Conservation (phyloP, 2,329 filamentous ascomycete species). For the Huntiella abstrusa region DNA sequence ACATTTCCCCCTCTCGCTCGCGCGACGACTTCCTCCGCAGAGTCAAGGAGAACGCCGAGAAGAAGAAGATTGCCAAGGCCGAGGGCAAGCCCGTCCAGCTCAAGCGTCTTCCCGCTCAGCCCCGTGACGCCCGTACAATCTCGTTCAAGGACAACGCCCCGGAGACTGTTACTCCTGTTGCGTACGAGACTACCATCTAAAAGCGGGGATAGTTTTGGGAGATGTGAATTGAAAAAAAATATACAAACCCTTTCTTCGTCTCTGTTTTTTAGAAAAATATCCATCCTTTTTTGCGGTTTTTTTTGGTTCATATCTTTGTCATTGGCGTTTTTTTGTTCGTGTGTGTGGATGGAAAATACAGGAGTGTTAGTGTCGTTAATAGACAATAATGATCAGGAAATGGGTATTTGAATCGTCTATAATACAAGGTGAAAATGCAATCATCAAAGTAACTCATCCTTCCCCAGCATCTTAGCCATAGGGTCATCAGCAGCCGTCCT, state of each 20-base stretch:
- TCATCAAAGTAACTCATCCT: constrained; percentile 39
- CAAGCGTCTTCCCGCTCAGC: constrained; percentile 72
- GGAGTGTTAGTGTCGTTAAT: neutral
- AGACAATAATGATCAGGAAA: neutral
- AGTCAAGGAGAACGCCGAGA: constrained; percentile 88
- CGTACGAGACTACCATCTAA: constrained; percentile 99
- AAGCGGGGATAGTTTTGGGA: constrained; percentile 14
- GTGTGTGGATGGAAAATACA: neutral
- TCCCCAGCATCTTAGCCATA: constrained; percentile 66
- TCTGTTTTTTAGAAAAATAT: constrained; percentile 9
- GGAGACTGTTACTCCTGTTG: constrained; percentile 76
- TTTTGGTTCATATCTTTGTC: neutral
- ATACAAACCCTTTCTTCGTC: constrained; percentile 12
- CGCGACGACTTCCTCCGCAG: constrained; percentile 91
- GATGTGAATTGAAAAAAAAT: constrained; percentile 11
- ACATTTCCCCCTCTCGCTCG: constrained; percentile 85
- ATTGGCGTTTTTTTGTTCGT: neutral
- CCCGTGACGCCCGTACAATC: constrained; percentile 65
- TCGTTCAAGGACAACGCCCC: constrained; percentile 66
- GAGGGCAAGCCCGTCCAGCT: constrained; percentile 74
- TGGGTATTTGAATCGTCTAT: neutral
- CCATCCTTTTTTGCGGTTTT: constrained; percentile 1
- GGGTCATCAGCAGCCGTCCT: constrained; percentile 59
- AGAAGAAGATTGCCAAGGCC: constrained; percentile 83
- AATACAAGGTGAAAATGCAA: neutral